These are phyloP conservation scores for Periconia digitata DNA, from an alignment of 2,329 filamentous ascomycete species.

Conservation along the genomic window DNA sequence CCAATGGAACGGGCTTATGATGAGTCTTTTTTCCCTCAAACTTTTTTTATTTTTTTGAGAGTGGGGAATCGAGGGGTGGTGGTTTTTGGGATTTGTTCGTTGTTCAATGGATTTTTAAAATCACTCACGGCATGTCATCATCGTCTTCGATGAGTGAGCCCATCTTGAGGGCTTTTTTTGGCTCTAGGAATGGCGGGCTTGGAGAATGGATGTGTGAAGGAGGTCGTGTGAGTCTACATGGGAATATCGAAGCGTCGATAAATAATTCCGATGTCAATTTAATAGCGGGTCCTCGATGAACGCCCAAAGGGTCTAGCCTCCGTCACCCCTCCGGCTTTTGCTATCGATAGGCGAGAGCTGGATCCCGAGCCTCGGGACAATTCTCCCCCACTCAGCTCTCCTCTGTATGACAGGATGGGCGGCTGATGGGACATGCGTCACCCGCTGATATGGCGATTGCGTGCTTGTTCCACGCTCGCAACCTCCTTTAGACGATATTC, in stretches of 20 bases:
- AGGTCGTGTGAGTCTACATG: slow-evolving; percentile 2
- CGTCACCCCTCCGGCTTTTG: slow-evolving; percentile 10
- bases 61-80: slow-evolving; percentile 65
- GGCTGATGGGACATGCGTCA: slow-evolving; percentile 25
- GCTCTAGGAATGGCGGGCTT: background rate
- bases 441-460: slow-evolving; percentile 18
- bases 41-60: background rate
- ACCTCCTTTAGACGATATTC: slow-evolving; percentile 22
- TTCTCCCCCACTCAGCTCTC: no score
- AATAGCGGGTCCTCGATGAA: no score
- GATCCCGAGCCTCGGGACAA: slow-evolving; percentile 24
- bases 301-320: no score
- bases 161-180: slow-evolving; percentile 19
- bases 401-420: background rate
- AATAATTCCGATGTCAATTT: no score
- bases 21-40: background rate
- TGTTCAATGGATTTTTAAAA: background rate
- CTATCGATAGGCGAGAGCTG: slow-evolving; percentile 30
- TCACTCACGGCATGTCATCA: slow-evolving; percentile 41
- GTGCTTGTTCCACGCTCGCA: slow-evolving; percentile 16
- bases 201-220: slow-evolving; percentile 15
- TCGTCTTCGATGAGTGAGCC: slow-evolving; percentile 27
- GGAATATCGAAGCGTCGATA: no score
- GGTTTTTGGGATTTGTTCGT: slow-evolving; percentile 56
- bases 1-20: slow-evolving; percentile 18